Conservation (phyloP, 306 rosid species). For the Prunus fruticosa region DNA sequence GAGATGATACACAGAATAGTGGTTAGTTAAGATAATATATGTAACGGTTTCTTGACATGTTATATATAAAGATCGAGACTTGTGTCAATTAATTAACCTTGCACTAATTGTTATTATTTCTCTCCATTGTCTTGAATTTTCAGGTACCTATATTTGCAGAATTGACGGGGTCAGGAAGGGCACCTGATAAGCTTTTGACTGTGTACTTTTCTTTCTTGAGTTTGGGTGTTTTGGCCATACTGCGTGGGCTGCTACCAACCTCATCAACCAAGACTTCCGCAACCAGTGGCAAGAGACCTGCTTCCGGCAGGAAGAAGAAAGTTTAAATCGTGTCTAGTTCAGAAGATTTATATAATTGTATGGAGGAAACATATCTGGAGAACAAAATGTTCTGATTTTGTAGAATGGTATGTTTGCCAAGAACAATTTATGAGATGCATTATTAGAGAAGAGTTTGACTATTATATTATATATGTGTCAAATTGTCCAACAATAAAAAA, state of each 20-base stretch:
- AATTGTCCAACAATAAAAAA: too few species aligned
- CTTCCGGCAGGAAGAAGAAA: conserved; percentile 10
- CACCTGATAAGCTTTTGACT: conserved; percentile 9
- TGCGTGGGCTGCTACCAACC: conserved; percentile 13
- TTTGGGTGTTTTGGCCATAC: conserved; percentile 16
- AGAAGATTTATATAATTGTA: not conserved
- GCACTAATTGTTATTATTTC: not conserved
- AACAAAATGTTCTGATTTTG: not conserved
- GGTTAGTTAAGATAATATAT: too few species aligned
- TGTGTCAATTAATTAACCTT: not conserved
- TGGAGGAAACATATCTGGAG: not conserved
- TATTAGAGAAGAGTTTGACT: not conserved
- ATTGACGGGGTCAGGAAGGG: conserved; percentile 13
- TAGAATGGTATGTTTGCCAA: not conserved
- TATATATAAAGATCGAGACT: too few species aligned
- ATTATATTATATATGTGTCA: not conserved
- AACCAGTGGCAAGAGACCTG: conserved; percentile 8
- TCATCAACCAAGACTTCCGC: not conserved
- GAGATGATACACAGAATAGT: too few species aligned
- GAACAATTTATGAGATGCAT: not conserved
- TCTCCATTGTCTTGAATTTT: not conserved
- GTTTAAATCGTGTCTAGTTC: not conserved
- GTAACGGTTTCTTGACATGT: too few species aligned
- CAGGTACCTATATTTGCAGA: conserved; percentile 24
- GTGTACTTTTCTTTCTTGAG: conserved; percentile 16